Evolutionary conservation across 202 grass and related monocot species (phyloP).

Genomic region (Zoysia matrella): DNA sequence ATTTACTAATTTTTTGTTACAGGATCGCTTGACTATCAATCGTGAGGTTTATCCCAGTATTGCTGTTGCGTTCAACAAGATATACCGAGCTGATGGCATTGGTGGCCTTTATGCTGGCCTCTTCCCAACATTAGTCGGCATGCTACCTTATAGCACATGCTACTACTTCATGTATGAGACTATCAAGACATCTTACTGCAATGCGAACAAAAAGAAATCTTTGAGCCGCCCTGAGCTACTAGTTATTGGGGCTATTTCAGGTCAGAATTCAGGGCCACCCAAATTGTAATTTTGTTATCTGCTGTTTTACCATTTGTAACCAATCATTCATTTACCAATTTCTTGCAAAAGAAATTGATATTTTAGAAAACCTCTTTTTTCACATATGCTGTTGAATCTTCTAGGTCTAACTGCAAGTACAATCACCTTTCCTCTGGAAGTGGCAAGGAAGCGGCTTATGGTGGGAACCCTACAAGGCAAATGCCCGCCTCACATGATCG

Average conservation of each 20-base stretch:
- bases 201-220: constrained; percentile 59
- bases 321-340: background rate
- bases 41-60: constrained; percentile 70
- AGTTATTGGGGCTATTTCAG: constrained; percentile 82
- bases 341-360: background rate
- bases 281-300: background rate
- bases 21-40: constrained; percentile 83
- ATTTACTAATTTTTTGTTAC: constrained; percentile 19
- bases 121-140: constrained; percentile 73
- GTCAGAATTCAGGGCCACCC: constrained; percentile 41
- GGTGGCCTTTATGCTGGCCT: constrained; percentile 78
- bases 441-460: constrained; percentile 90
- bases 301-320: constrained; percentile 7
- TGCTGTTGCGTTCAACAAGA: constrained; percentile 62
- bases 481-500: constrained; percentile 74
- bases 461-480: constrained; percentile 70
- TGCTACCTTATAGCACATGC: constrained; percentile 97
- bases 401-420: constrained; percentile 83
- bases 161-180: constrained; percentile 97
- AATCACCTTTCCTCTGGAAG: constrained; percentile 91
- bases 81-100: constrained; percentile 61
- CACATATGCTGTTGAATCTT: background rate
- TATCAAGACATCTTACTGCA: constrained; percentile 75
- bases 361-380: background rate
- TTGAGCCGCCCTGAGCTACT: constrained; percentile 71